Base-by-base conservation (phyloP, 176 grass and related monocot genomes). In the Echinochloa phyllopogon region DNA sequence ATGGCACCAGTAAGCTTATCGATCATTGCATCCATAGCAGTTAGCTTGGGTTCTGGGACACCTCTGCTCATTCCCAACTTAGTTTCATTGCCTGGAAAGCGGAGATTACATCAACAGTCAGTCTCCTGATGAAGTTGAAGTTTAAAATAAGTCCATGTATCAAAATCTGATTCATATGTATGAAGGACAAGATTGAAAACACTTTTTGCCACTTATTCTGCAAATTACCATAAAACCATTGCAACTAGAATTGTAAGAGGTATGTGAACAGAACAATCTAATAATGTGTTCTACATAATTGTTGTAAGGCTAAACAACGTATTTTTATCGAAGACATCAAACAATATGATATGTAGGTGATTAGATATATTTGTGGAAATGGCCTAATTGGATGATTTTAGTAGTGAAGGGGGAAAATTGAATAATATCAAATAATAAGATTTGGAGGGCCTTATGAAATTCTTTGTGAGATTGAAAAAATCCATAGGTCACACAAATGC, bases 1-100 rank as follows among this genome's bases (percentile, higher is more conserved):
- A 98, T 98, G 37, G 95, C 95, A 86, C 91, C 95, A 77, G 95
- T 98, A 82, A 98, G 88, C 86, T 98, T 98, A 87, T 98, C 95
- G 58, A 98, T 93, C 93, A 98, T 98, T 72, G 93, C 93, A 95
- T 98, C 95, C 78, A 98, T 88, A 45, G 95, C 93, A 39, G 95
- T 98, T 68, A 98, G 87, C 69, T 98, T 98, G 45, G 95, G 93
- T 80, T 98, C 92, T 80, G 95, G 93, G 48, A 93, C 78, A 83
- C 95, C 95, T 70, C 95, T 92, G 68, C 91, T 95, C 95, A 95
- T 98, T 72, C 95, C 95, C 93, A 98, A 88, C 68, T 98, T 98
- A 71, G 95, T 95, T 78, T 98, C 93, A 75, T 98, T 98, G 71
- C 95, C 95, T 98, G 85, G 58, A 90, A 77, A 42, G 73, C 61